A percentile compares a stretch with the other conserved stretches of the same genome.
phyloP scores from a whole-genome alignment of 2,329 filamentous ascomycete species.

The Epichloe uncinata region DNA sequence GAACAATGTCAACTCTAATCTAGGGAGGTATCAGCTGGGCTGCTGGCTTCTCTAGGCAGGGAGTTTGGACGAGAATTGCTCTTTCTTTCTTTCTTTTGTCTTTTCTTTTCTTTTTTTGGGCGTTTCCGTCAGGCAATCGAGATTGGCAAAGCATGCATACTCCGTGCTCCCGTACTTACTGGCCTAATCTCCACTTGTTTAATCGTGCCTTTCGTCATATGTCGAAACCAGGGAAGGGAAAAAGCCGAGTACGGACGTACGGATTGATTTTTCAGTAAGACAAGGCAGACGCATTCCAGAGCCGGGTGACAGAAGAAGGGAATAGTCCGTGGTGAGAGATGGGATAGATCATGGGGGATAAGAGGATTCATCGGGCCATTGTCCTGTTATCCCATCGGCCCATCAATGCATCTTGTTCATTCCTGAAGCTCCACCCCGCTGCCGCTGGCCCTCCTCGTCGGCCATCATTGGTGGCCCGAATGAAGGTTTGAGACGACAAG shows the following conservation, averaged over 20 bases:
- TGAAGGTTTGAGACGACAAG: not conserved
- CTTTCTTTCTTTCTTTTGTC: not conserved
- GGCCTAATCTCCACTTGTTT: too few relatives aligned
- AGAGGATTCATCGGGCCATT: not conserved
- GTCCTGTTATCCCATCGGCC: not conserved
- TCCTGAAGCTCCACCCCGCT: constrained; percentile 5
- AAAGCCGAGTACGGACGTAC: not conserved
- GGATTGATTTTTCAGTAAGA: not conserved
- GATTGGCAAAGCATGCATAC: not conserved
- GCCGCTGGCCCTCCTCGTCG: not conserved
- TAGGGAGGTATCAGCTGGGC: too few relatives aligned
- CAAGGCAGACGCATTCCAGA: not conserved
- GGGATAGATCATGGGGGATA: not conserved
- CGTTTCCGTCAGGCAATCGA: not conserved
- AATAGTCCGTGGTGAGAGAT: not conserved
- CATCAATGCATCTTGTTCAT: constrained; percentile 7
- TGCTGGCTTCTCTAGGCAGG: too few relatives aligned
- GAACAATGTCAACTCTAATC: not conserved
- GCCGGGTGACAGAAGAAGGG: not conserved
- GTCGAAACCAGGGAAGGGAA: not conserved
- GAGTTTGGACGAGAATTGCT: too few relatives aligned
- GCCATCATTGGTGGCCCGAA: not conserved
- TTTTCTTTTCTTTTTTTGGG: too few relatives aligned
- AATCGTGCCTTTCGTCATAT: not conserved
- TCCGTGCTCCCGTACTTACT: too few relatives aligned